Conservation (phyloP, 2,329 filamentous ascomycete species). For the Aspergillus costaricaensis region DNA sequence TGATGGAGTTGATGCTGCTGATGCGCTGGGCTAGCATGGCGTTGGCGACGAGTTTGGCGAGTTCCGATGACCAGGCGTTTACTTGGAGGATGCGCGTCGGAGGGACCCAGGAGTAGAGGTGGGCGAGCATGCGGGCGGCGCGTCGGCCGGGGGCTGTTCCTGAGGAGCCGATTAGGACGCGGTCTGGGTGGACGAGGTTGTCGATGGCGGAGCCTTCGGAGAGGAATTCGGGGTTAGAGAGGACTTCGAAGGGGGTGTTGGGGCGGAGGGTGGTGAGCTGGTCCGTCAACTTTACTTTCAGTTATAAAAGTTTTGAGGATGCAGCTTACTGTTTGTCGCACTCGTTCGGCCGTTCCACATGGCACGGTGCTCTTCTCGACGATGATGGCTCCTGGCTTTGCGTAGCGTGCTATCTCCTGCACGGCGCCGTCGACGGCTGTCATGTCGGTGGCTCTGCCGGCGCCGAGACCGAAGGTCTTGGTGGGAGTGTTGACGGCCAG, state of each 20-base stretch:
- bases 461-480: slow-evolving; percentile 69
- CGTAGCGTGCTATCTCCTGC: slow-evolving; percentile 66
- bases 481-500: slow-evolving; percentile 80
- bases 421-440: slow-evolving; percentile 70
- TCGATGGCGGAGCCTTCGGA: slow-evolving; percentile 74
- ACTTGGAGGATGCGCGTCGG: slow-evolving; percentile 67
- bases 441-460: slow-evolving; percentile 72
- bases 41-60: slow-evolving; percentile 77
- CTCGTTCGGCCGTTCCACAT: slow-evolving; percentile 69
- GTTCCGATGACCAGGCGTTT: slow-evolving; percentile 75
- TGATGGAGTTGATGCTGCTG: slow-evolving; percentile 77
- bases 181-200: slow-evolving; percentile 70
- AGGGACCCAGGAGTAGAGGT: slow-evolving; percentile 74
- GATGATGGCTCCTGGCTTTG: slow-evolving; percentile 68
- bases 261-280: slow-evolving; percentile 51
- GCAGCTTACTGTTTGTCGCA: slow-evolving; percentile 64
- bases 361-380: slow-evolving; percentile 84
- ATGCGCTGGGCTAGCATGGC: slow-evolving; percentile 79
- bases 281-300: background rate
- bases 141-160: slow-evolving; percentile 60
- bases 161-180: slow-evolving; percentile 72
- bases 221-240: slow-evolving; percentile 81
- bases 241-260: slow-evolving; percentile 68
- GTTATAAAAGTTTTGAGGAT: background rate
- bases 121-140: slow-evolving; percentile 65